Conservation (phyloP, 164 flowering plant species). For the Paratinospora sagittata region DNA sequence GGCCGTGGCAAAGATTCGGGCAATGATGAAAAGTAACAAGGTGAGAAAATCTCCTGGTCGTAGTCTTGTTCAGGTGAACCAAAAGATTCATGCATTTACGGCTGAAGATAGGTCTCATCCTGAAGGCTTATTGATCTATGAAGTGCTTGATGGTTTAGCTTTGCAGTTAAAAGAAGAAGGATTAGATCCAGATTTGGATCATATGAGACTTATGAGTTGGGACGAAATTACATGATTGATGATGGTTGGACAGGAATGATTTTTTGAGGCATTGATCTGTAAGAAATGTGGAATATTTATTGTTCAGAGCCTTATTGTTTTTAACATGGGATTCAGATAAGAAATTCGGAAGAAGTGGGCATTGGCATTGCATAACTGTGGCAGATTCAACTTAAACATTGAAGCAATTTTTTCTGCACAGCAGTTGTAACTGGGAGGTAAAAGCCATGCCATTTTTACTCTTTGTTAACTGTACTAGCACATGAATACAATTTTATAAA, state of each 20-base stretch:
- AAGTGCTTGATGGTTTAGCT: slow-evolving; percentile 30
- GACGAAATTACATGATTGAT: slow-evolving; percentile 1
- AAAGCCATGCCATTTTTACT: too few relatives aligned
- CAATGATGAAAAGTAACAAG: slow-evolving; percentile 39
- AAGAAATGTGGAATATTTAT: neutral
- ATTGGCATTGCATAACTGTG: neutral
- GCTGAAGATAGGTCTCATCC: slow-evolving; percentile 48
- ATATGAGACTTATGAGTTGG: too few relatives aligned
- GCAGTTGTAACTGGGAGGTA: too few relatives aligned
- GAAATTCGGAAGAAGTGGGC: neutral
- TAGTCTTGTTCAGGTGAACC: slow-evolving; percentile 40
- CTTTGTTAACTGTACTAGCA: too few relatives aligned
- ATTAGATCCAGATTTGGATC: neutral
- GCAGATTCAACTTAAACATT: neutral
- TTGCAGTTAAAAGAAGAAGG: slow-evolving; percentile 30
- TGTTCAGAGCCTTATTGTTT: neutral
- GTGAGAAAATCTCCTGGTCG: slow-evolving; percentile 47
- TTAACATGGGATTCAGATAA: neutral
- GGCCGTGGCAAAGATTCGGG: slow-evolving; percentile 36
- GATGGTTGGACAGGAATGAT: neutral
- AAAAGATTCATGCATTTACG: slow-evolving; percentile 36
- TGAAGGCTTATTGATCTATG: slow-evolving; percentile 28
- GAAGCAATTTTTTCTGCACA: neutral
- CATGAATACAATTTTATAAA: too few relatives aligned
- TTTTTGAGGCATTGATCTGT: neutral